phyloP scores from a whole-genome alignment of 2,329 filamentous ascomycete species.

The Apiospora koreana region DNA sequence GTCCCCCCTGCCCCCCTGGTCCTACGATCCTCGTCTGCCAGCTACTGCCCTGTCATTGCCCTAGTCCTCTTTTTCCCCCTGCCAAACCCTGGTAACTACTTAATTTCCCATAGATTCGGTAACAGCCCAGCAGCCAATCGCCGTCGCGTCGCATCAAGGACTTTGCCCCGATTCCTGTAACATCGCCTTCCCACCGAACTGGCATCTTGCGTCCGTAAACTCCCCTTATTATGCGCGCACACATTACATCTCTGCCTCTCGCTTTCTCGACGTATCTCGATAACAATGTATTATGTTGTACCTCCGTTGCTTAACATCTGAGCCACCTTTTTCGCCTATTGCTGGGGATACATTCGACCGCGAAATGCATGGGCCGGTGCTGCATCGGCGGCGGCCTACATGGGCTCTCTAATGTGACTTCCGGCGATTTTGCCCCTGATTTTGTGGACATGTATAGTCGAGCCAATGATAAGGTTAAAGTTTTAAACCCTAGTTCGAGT shows the following conservation, averaged over 20 bases:
- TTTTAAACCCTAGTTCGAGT: not conserved
- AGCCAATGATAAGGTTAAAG: not conserved
- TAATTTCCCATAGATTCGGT: not conserved
- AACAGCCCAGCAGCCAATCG: not conserved
- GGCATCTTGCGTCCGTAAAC: constrained; percentile 1
- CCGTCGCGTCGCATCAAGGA: not conserved
- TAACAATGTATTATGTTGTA: not conserved
- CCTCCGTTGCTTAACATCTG: not conserved
- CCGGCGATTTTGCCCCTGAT: not conserved
- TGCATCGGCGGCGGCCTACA: constrained; percentile 2
- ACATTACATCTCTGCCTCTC: not conserved
- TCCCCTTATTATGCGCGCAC: not conserved
- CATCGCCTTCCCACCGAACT: not conserved
- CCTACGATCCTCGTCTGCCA: not conserved
- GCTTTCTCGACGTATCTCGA: not conserved
- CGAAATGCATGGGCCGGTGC: not conserved
- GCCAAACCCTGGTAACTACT: not conserved
- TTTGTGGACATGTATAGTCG: not conserved
- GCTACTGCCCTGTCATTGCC: not conserved
- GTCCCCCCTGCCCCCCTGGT: not conserved
- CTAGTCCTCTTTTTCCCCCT: not conserved
- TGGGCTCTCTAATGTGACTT: not conserved
- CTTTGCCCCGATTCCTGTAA: not conserved
- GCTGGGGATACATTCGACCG: not conserved
- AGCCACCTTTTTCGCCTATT: constrained; percentile 8